A percentile compares a stretch with the other conserved stretches of the same genome.
Evolutionary conservation across 2,329 filamentous ascomycete genomes (phyloP).

Genomic region (Seiridium cupressi): DNA sequence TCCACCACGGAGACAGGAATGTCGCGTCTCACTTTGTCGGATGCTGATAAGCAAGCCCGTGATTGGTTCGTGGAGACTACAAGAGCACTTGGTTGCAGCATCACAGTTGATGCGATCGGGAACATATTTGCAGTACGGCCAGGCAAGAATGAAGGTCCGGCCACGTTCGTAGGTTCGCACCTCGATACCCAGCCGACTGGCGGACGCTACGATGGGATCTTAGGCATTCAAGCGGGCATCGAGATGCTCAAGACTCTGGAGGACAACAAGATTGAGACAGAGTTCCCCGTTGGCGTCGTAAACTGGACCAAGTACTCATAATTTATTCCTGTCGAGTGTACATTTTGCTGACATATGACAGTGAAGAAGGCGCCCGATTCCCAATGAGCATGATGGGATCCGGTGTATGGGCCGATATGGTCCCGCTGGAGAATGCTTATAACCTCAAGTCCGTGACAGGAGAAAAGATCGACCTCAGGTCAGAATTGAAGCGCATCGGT

Average conservation of each 20-base stretch:
- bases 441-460: constrained; percentile 60
- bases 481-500: constrained; percentile 69
- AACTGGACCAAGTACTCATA: constrained; percentile 67
- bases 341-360: constrained; percentile 25
- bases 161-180: constrained; percentile 71
- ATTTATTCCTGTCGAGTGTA: too few relatives aligned
- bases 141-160: constrained; percentile 55
- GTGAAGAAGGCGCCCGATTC: constrained; percentile 79
- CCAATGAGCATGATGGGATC: constrained; percentile 73
- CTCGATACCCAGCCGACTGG: constrained; percentile 64
- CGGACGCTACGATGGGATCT: constrained; percentile 73
- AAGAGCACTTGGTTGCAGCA: constrained; percentile 61
- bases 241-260: constrained; percentile 69
- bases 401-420: constrained; percentile 73
- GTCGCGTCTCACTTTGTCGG: constrained; percentile 69
- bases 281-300: constrained; percentile 70
- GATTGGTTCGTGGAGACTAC: constrained; percentile 73
- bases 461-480: constrained; percentile 61
- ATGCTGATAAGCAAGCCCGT: constrained; percentile 68
- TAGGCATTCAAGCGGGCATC: constrained; percentile 71
- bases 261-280: constrained; percentile 66
- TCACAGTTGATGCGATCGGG: constrained; percentile 72
- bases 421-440: constrained; percentile 60
- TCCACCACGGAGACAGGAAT: constrained; percentile 68
- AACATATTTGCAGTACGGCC: constrained; percentile 75